Evolutionary conservation across 208 protist species (phyloP).

Genomic region (Leishmania amazonensis): DNA sequence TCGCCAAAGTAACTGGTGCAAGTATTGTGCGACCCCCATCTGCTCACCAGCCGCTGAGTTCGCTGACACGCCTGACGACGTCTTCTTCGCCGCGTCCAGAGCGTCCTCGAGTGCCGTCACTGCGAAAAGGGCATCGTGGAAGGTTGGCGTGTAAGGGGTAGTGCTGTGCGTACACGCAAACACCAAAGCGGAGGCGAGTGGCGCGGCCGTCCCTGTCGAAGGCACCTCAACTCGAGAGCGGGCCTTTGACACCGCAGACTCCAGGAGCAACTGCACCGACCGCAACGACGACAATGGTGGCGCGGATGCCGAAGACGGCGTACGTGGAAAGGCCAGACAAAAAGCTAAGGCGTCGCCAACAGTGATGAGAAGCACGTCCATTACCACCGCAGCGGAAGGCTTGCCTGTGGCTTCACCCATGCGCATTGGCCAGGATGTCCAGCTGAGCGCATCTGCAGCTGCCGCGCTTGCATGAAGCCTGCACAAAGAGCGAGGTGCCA

Average conservation of each 20-base stretch:
- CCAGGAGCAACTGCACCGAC: conserved; percentile 12
- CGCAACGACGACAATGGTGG: conserved; percentile 5
- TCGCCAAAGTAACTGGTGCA: not conserved
- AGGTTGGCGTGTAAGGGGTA: conserved; percentile 15
- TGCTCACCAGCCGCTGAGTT: not conserved
- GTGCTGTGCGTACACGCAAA: conserved; percentile 30
- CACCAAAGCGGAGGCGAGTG: conserved; percentile 11
- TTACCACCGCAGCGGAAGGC: conserved; percentile 8
- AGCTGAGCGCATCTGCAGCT: conserved; percentile 17
- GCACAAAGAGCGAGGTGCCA: not conserved
- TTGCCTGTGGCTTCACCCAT: not conserved
- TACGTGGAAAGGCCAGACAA: conserved; percentile 42
- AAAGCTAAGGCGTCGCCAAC: conserved; percentile 52
- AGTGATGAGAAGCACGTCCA: conserved; percentile 51
- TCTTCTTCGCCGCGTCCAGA: not conserved
- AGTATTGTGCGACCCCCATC: not conserved
- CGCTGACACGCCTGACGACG: not conserved
- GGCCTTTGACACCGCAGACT: conserved; percentile 8
- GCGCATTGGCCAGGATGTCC: conserved; percentile 27
- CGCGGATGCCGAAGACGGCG: not conserved
- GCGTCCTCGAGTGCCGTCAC: conserved; percentile 22
- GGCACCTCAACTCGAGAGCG: no score
- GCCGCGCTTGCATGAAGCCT: not conserved
- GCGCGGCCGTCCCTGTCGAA: not conserved
- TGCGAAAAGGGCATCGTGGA: conserved; percentile 29